Base-by-base conservation (phyloP, 2,329 filamentous ascomycete genomes). In the Xylaria arbuscula region DNA sequence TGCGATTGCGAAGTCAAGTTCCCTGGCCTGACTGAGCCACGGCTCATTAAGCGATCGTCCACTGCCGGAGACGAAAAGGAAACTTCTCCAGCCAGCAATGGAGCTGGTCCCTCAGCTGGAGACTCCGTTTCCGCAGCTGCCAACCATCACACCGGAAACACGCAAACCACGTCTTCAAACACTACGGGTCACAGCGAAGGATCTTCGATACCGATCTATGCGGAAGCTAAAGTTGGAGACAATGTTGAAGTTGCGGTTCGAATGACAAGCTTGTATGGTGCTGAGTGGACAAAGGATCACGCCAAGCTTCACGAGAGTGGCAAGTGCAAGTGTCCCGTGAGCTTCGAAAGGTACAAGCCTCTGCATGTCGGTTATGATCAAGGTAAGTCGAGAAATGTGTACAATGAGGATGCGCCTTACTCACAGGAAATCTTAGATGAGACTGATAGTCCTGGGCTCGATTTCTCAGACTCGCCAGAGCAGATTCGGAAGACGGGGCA, bases 271-370 rank as follows among this genome's bases (percentile, higher is more conserved):
- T 71, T 81, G n/a, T 83, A 78, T 66, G 81, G 77, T 1, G 79
- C 78, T 2, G 82, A 84, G 69, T 84, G 82, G 82, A 68, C 77
- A 2, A 67, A 67, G 0, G 82, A 83, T 70, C 82, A 84, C 71
- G 75, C 76, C 11, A 66, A 69, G 19, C 76, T 78, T 4, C 82
- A 84, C 71, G 62, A 72, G 3, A 61, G 53, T 3, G 81, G 81
- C 2, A 68, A 66, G 8, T 84, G 82, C 72, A 38, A 67, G 15
- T 84, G 82, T 67, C 63, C 65, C 3, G 73, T 78, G 0, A 72
- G 75, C 15, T 82, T 81, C 58, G 72, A 76, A 22, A 72, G 72
- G 9, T 81, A 80, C 64, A 64, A 73, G 22, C 71, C 70, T 1
- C 11, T 32, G 5, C 54, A 64, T 9, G 64, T 58, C 9, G 60